Conservation (phyloP, 257 asterid genomes). For the Solanum chmielewskii region DNA sequence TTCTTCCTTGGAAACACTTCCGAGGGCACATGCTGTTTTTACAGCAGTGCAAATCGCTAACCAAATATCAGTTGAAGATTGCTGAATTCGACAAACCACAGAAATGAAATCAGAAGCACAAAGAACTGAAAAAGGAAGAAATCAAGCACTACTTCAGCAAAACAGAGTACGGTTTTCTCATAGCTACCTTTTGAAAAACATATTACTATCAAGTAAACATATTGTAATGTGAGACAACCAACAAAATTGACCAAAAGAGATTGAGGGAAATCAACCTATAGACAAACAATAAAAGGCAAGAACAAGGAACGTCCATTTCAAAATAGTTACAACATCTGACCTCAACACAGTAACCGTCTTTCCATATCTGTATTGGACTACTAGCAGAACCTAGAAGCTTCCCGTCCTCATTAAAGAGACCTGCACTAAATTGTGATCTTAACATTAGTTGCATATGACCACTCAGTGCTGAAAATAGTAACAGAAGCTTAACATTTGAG, state of each 20-base stretch:
- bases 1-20: constrained; percentile 63
- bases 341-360: constrained; percentile 90
- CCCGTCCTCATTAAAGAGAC: constrained; percentile 63
- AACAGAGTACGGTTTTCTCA: neutral
- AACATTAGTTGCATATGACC: neutral
- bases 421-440: constrained; percentile 19
- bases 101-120: neutral
- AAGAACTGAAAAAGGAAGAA: neutral
- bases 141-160: neutral
- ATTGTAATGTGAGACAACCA: neutral
- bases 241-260: neutral
- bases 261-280: neutral
- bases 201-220: neutral
- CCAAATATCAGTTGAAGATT: constrained; percentile 99
- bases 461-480: neutral
- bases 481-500: neutral
- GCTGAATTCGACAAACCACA: constrained; percentile 30
- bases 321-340: constrained; percentile 17
- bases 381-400: constrained; percentile 65
- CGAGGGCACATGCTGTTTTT: constrained; percentile 63
- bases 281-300: neutral
- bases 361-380: constrained; percentile 97
- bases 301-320: neutral
- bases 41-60: constrained; percentile 96
- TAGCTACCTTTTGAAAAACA: neutral